phyloP scores from a whole-genome alignment of 768 basidiomycete genomes.

The Tephrocybe sp. region DNA sequence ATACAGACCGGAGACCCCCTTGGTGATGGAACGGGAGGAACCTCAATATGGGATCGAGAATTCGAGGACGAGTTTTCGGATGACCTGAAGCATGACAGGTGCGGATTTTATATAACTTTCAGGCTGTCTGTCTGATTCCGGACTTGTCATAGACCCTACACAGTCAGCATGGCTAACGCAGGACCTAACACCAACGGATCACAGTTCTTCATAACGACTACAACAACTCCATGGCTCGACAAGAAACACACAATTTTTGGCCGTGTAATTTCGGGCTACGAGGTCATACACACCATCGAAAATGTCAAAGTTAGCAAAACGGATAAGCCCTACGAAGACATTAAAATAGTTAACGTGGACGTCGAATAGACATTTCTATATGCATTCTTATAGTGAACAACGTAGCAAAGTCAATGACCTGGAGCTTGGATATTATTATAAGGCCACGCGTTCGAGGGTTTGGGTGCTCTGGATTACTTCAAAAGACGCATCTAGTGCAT shows the following conservation, averaged over 20 bases:
- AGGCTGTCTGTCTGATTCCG: neutral
- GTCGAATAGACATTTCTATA: constrained; percentile 66
- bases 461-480: constrained; percentile 32
- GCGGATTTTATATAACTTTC: constrained; percentile 14
- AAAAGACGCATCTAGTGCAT: constrained; percentile 20
- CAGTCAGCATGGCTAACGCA: constrained; percentile 93
- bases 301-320: constrained; percentile 82
- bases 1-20: constrained; percentile 95
- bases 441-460: constrained; percentile 46
- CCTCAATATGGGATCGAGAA: constrained; percentile 85
- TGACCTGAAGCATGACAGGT: constrained; percentile 89
- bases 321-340: constrained; percentile 92
- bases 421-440: constrained; percentile 31
- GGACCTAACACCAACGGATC: constrained; percentile 91
- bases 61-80: constrained; percentile 95
- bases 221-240: constrained; percentile 91
- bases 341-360: constrained; percentile 83
- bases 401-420: no score
- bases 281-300: constrained; percentile 90
- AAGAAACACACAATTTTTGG: constrained; percentile 94
- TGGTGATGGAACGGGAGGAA: constrained; percentile 93
- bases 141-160: constrained; percentile 70
- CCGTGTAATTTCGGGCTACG: constrained; percentile 81
- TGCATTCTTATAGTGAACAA: no score
- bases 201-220: constrained; percentile 98